Base-by-base conservation (phyloP, 164 flowering plant species). In the Litsea cubeba region DNA sequence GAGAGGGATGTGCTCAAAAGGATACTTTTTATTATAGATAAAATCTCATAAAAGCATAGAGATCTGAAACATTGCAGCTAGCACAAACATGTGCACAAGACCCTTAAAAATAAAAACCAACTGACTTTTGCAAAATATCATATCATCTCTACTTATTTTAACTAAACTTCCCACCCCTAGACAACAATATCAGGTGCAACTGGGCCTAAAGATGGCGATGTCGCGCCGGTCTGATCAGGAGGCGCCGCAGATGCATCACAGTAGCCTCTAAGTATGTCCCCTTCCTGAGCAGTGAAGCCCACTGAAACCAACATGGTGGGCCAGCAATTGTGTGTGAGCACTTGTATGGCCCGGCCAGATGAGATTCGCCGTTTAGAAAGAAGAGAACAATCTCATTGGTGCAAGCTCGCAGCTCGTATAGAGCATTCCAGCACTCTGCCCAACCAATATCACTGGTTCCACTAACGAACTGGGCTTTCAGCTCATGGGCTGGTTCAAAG, bases 341-440 rank as follows among this genome's bases (percentile, higher is more conserved):
- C 18, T 1, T 22, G 69, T 14, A 80, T 63, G 64, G 79, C 79
- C 10, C 30, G 60, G 74, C 78, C 46, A 80, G 50, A 49, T 77
- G 71, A 23, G 72, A 49, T 65, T 77, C 78, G 11, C 82, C 82
- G 60, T 74, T 77, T 67, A 74, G 28, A 60, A 80, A 80, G 75
- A 80, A 80, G 17, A 74, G 73, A 25, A 77, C 72, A 30, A 77
- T 65, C 75, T 80, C 80, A 17, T 40, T 30, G 11, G 75, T 24
- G 77, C 82, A 80, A 2, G 82, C 65, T 20, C 72, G 75, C n/a
- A 80, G 72, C 75, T 80, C 88, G 50, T 60, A 1, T 2, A 88
- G 76, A 1, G 88, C 85, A 5, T 72, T 77, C 84, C 83, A 86
- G 82, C 91, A 87, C 11, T 83, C 87, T 7, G 62, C 74, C 3